These are phyloP conservation scores for Tephrocybe sp. DNA, from an alignment of 768 basidiomycete species.

Conservation along the genomic window DNA sequence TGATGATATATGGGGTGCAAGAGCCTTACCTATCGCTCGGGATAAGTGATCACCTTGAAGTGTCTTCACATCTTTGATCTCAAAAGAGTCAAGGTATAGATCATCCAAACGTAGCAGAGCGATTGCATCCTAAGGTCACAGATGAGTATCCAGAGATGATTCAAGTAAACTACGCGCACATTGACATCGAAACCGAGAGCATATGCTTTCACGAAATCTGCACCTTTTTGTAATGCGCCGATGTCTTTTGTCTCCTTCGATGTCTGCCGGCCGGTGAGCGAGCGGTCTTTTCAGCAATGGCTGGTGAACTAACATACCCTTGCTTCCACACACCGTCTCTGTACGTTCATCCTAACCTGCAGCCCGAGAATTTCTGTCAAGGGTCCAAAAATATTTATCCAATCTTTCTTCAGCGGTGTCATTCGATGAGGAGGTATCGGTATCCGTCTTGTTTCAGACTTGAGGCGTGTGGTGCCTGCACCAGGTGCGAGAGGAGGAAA, in stretches of 20 bases:
- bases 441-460: constrained; percentile 86
- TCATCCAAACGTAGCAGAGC: constrained; percentile 95
- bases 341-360: constrained; percentile 97
- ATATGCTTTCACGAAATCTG: constrained; percentile 95
- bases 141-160: background rate
- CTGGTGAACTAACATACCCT: constrained; percentile 58
- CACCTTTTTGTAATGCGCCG: constrained; percentile 93
- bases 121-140: constrained; percentile 79
- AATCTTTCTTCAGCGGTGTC: constrained; percentile 82
- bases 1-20: background rate
- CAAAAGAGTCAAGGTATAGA: constrained; percentile 96
- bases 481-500: constrained; percentile 71
- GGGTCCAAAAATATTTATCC: constrained; percentile 60
- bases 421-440: constrained; percentile 95
- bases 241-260: constrained; percentile 93
- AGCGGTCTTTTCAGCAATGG: background rate
- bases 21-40: constrained; percentile 92
- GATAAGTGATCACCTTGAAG: constrained; percentile 97
- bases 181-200: constrained; percentile 95
- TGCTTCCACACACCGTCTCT: constrained; percentile 86
- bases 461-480: constrained; percentile 55
- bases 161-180: constrained; percentile 40
- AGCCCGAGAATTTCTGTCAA: constrained; percentile 92
- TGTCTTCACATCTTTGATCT: constrained; percentile 99
- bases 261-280: constrained; percentile 52